Conservation (phyloP, 78 protist genomes). For the Dictyostelium capitatum region DNA sequence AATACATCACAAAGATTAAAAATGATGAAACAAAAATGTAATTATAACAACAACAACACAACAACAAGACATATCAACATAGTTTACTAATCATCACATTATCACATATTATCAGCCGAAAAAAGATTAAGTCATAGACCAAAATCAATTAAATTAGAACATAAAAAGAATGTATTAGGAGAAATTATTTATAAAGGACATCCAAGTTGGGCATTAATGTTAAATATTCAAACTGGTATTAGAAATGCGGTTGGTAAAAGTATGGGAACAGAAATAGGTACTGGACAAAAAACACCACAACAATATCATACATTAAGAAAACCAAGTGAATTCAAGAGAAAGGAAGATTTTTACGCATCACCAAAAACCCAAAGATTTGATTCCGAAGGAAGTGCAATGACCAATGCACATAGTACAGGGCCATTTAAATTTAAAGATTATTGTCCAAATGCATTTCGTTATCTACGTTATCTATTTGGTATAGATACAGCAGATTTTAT, state of each 20-base stretch:
- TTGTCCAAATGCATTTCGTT: conserved; percentile 85
- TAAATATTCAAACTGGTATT: conserved; percentile 81
- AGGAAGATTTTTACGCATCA: conserved; percentile 47
- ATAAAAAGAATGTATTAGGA: conserved; percentile 71
- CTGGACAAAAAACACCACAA: conserved; percentile 20
- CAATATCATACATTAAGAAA: conserved; percentile 41
- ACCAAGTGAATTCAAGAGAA: conserved; percentile 50
- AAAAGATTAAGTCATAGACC: conserved; percentile 73
- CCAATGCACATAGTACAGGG: conserved; percentile 83
- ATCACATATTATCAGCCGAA: not conserved
- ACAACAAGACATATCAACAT: not conserved
- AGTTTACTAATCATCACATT: not conserved
- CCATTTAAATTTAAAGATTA: conserved; percentile 86
- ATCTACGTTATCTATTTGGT: conserved; percentile 77
- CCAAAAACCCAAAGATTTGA: conserved; percentile 67
- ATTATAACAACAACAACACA: not conserved
- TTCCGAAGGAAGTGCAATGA: conserved; percentile 39
- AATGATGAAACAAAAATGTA: conserved; percentile 30
- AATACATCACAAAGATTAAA: conserved; percentile 40
- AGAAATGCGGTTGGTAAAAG: conserved; percentile 81
- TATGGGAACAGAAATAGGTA: not conserved
- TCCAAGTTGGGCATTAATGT: conserved; percentile 81
- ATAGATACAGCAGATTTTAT: conserved; percentile 81
- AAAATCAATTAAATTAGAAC: conserved; percentile 56
- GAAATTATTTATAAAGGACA: conserved; percentile 80